These are phyloP conservation scores for Solanum chiquidenum DNA, from an alignment of 257 asterid species.

Conservation along the genomic window DNA sequence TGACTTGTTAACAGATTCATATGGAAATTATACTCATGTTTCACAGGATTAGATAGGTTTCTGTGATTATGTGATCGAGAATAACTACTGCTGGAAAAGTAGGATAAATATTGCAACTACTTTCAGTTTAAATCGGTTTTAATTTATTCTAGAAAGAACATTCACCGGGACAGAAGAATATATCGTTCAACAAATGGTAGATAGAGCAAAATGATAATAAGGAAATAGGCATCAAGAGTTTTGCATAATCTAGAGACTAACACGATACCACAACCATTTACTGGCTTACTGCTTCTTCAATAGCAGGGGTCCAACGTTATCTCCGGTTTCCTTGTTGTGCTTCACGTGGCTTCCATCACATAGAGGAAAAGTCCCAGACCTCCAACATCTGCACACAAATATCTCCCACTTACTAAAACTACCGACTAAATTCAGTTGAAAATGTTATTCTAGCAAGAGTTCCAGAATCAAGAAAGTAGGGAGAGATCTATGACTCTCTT, in stretches of 20 bases:
- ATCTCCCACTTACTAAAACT: background rate
- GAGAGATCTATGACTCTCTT: background rate
- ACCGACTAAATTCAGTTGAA: background rate
- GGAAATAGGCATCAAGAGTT: conserved; percentile 26
- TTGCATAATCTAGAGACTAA: background rate
- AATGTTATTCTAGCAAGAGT: background rate
- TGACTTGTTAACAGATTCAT: background rate
- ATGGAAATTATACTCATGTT: background rate
- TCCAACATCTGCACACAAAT: conserved; percentile 69
- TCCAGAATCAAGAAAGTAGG: background rate
- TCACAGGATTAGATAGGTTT: background rate
- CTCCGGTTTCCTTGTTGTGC: conserved; percentile 92
- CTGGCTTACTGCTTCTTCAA: conserved; percentile 49
- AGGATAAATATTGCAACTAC: background rate
- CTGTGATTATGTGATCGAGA: background rate
- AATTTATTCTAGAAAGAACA: background rate
- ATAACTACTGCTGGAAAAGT: background rate
- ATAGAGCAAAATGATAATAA: conserved; percentile 8
- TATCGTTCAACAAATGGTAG: background rate
- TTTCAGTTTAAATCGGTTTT: background rate
- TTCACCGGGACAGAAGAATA: background rate
- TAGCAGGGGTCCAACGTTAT: conserved; percentile 89
- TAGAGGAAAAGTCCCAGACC: conserved; percentile 85
- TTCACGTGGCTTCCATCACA: conserved; percentile 85
- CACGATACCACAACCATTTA: background rate